These are phyloP conservation scores for Pulveroboletus sp. DNA, from an alignment of 768 basidiomycete genomes.

Conservation along the genomic window DNA sequence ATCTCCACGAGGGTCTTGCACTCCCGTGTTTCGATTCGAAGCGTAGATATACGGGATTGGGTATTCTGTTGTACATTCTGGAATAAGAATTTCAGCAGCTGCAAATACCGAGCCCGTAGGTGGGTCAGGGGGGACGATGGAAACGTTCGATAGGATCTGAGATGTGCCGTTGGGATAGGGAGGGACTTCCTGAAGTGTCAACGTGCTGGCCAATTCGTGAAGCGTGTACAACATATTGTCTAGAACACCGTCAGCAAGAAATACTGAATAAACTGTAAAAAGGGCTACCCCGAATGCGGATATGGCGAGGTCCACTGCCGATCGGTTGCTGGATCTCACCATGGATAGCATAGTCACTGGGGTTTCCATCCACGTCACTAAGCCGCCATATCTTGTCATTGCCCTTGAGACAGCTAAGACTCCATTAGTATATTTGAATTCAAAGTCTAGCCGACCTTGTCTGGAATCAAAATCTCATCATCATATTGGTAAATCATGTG, in stretches of 20 bases:
- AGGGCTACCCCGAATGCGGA: constrained; percentile 33
- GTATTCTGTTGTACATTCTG: constrained; percentile 44
- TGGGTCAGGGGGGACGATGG: constrained; percentile 44
- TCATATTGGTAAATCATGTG: constrained; percentile 62
- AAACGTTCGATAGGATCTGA: constrained; percentile 47
- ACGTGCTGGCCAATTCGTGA: constrained; percentile 55
- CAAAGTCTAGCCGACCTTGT: constrained; percentile 45
- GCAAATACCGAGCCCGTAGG: constrained; percentile 41
- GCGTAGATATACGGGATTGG: constrained; percentile 57
- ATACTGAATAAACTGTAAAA: not conserved
- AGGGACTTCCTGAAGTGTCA: constrained; percentile 54
- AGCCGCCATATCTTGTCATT: constrained; percentile 70
- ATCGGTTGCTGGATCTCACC: constrained; percentile 58
- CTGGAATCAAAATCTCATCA: constrained; percentile 59
- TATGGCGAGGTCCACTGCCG: constrained; percentile 66
- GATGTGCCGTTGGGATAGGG: constrained; percentile 47
- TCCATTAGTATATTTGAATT: not conserved
- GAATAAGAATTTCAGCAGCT: constrained; percentile 64
- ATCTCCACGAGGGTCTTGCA: constrained; percentile 53
- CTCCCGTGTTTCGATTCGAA: constrained; percentile 63
- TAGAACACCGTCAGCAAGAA: constrained; percentile 19
- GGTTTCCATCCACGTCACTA: constrained; percentile 34
- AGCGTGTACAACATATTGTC: constrained; percentile 51
- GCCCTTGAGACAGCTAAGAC: constrained; percentile 39
- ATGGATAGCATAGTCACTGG: constrained; percentile 51